Evolutionary conservation across 208 protist genomes (phyloP), one percentile per base, ranked within the genome.

Genomic region (Wallacemonas rigidus): DNA sequence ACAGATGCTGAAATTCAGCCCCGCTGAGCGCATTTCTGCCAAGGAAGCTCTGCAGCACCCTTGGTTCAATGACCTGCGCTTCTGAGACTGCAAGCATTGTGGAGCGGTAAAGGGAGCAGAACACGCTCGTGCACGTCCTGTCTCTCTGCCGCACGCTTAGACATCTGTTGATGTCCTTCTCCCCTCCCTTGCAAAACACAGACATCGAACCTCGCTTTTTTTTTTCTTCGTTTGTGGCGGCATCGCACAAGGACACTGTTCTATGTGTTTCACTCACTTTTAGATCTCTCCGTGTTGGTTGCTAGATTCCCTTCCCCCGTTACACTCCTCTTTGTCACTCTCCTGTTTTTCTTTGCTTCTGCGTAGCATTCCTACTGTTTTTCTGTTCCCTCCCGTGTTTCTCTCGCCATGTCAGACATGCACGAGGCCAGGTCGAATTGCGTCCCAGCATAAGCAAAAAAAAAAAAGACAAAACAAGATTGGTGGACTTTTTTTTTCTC

Each of bases 1-100:
- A 1, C 79, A 78, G 43, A 98, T 98, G 96, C 86, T 98, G 14
- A 83, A 82, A 60, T 98, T 94, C 80, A 87, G 93, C 69, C 95
- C 94, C 4, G 62, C 80, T 0, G 86, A 96, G 80, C 88, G 95
- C 57, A 95, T 98, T 50, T 95, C 91, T 15, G 93, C 92, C 1
- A 92, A 91, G 72, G 90, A 96, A 54, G 95, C 95, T 7, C 79
- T 98, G 2, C 81, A 94, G 70, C 95, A 98, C 82, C 88, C 87
- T 26, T 98, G 89, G 83, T 98, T 98, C 69, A 87, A 79, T 50
- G 91, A 96, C 36, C 56, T 94, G 56, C 86, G 81, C 65, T 71
- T 71, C 41, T 89, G 86, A 74, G 62, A 72, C 2, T 55, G 48
- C 65, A 3, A 11, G 14, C 26, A 60, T 45, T 70, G 53, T 69